A percentile compares a stretch with the other conserved stretches of the same genome.
These are phyloP conservation scores for Biscutella laevigata DNA, from an alignment of 441 rosid species.

Conservation along the genomic window DNA sequence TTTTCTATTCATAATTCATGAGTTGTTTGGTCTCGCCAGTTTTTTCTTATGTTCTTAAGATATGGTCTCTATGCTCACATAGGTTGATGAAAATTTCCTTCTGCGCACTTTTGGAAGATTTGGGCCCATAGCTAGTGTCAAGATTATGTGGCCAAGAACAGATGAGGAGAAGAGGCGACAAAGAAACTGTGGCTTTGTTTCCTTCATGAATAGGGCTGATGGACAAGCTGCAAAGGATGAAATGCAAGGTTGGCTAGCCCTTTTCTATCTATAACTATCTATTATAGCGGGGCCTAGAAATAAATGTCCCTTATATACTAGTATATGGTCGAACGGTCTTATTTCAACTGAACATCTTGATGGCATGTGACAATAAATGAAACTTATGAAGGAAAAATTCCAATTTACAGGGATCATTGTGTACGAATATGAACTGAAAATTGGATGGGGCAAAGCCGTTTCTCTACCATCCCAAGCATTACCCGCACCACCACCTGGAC, in stretches of 20 bases:
- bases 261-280: slow-evolving; percentile 10
- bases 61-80: slow-evolving; percentile 17
- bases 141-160: slow-evolving; percentile 99
- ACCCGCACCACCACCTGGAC: slow-evolving; percentile 99
- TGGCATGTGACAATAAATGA: slow-evolving; percentile 14
- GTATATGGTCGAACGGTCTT: slow-evolving; percentile 1
- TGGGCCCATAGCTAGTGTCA: slow-evolving; percentile 99
- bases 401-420: slow-evolving; percentile 72
- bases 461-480: slow-evolving; percentile 98
- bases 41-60: not conserved
- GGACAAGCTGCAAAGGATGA: slow-evolving; percentile 99
- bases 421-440: slow-evolving; percentile 90
- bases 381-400: not conserved
- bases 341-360: not conserved
- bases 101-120: slow-evolving; percentile 98
- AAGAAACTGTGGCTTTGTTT: slow-evolving; percentile 96
- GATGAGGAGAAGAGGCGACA: slow-evolving; percentile 90
- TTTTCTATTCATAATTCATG: not conserved
- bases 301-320: no score
- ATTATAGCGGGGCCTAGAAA: slow-evolving; percentile 4
- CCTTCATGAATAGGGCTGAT: slow-evolving; percentile 95
- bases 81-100: slow-evolving; percentile 99
- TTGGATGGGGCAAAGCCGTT: slow-evolving; percentile 99
- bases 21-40: slow-evolving; percentile 10
- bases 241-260: slow-evolving; percentile 76